phyloP scores from a whole-genome alignment of 2,329 filamentous ascomycete genomes.

The Aspergillus eucalypticola region DNA sequence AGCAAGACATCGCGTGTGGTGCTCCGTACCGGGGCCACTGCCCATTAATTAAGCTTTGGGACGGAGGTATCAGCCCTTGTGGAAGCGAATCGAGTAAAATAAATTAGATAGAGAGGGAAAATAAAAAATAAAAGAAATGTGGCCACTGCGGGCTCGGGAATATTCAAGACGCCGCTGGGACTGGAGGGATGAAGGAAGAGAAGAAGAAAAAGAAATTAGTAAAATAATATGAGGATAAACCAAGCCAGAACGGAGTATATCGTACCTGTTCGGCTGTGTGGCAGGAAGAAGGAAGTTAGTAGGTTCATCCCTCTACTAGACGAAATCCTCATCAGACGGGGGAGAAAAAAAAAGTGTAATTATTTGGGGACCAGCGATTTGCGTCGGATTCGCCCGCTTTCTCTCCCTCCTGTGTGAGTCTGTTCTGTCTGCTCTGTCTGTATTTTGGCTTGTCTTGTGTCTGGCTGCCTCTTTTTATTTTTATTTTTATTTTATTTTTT shows the following conservation, averaged over 20 bases:
- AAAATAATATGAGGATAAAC: background rate
- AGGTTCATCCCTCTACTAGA: background rate
- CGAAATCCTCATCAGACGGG: background rate
- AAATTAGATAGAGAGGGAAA: too few species aligned
- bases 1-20: conserved; percentile 13
- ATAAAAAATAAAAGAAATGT: conserved; percentile 1
- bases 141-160: conserved; percentile 18
- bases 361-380: background rate
- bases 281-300: background rate
- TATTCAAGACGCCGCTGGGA: conserved; percentile 9
- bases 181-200: background rate
- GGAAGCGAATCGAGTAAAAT: conserved; percentile 16
- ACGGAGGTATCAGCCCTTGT: conserved; percentile 26
- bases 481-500: too few species aligned
- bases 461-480: background rate
- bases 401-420: background rate
- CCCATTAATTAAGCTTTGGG: conserved; percentile 30
- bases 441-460: background rate
- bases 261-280: background rate
- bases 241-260: background rate
- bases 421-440: too few species aligned
- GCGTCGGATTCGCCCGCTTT: conserved; percentile 1
- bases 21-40: conserved; percentile 16
- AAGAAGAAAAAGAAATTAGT: background rate
- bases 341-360: background rate